Base-by-base conservation (phyloP, 306 rosid species). In the Fragaria iinumae region DNA sequence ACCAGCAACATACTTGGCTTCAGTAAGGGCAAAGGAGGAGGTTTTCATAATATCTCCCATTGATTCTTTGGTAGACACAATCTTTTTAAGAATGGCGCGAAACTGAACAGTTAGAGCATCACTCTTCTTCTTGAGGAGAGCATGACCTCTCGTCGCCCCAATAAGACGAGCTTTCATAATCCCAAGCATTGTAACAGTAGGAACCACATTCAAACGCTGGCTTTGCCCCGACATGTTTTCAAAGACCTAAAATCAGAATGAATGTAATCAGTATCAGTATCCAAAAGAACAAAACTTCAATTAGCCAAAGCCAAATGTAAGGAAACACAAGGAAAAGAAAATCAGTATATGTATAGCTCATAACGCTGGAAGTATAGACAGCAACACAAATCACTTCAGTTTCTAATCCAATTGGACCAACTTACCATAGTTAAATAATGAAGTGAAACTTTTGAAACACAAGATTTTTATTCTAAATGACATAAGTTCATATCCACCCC, bases 81-180 rank as follows among this genome's bases (percentile, higher is more conserved):
- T 91, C 76, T 90, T 91, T 81, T 91, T 93, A 67, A 93, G 91
- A 83, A 93, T 91, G 80, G 84, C 88, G 32, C 97, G 91, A 43
- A 93, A 93, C 76, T 93, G 98, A 34, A 90, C 96, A 4, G 98
- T 93, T 79, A 93, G 76, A 67, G 97, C 98, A 66, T 93, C 98
- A 53, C 98, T 93, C 90, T 93, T 93, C 88, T 93, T 93, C 96
- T 93, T 93, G 45, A 93, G 93, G 64, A 93, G 94, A 25, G 98
- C 98, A 66, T 93, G 98, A 21, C 98, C 98, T 72, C 98, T 85
- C 2, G 98, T 93, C 1, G 98, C 97, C 89, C 44, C 98, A 0
- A 93, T 78, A 52, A 93, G 83, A 48, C 97, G 97, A 11, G 96
- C 96, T 77, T 93, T 93, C 88, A 91, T 71, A 49, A 84, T 88